A percentile compares a stretch with the other conserved stretches of the same genome.
Conservation (phyloP, 768 basidiomycete genomes). For the Lactarius akahatsu region DNA sequence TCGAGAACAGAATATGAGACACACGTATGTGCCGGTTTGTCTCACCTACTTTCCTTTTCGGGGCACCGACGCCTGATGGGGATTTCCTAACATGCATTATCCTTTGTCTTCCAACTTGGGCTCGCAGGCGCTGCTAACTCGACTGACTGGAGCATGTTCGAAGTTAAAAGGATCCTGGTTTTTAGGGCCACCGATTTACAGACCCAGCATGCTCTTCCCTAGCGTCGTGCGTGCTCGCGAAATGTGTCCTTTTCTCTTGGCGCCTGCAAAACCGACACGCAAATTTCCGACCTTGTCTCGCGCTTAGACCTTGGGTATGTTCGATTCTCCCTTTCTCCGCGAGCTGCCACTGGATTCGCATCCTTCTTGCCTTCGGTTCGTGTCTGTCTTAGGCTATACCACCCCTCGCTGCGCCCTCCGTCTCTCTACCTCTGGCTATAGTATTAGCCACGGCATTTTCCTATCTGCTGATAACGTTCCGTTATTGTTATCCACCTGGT, state of each 20-base stretch:
- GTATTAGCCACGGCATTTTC: neutral
- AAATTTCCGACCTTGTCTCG: neutral
- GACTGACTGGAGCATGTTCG: neutral
- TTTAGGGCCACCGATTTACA: neutral
- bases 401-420: neutral
- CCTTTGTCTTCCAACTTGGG: slow-evolving; percentile 26
- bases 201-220: neutral
- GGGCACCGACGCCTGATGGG: slow-evolving; percentile 14
- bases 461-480: neutral
- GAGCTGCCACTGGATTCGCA: neutral
- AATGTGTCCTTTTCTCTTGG: neutral
- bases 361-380: neutral
- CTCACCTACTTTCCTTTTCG: slow-evolving; percentile 2
- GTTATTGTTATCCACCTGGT: neutral
- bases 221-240: neutral
- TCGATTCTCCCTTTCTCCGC: neutral
- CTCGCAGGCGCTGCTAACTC: neutral
- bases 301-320: neutral
- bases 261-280: neutral
- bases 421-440: neutral
- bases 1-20: slow-evolving; percentile 10
- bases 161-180: slow-evolving; percentile 14
- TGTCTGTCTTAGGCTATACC: neutral
- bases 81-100: slow-evolving; percentile 21
- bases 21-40: neutral